Conservation (phyloP, 768 basidiomycete species). For the Russula sp. region DNA sequence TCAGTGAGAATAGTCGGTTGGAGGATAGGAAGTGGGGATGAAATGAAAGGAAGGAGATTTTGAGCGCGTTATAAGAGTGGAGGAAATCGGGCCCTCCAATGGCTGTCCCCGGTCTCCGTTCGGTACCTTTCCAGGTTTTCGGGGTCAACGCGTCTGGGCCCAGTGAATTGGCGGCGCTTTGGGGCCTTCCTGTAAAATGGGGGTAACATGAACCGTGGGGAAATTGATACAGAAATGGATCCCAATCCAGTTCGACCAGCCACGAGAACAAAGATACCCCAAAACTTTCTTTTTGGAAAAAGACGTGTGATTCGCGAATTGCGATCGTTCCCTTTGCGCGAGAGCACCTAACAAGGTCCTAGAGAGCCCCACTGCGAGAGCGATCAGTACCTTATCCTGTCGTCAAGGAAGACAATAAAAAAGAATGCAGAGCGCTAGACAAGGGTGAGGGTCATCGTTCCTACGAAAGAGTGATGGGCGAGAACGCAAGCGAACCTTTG, state of each 20-base stretch:
- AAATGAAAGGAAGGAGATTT: neutral
- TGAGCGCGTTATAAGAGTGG: constrained; percentile 4
- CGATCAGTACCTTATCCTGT: neutral
- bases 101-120: constrained; percentile 17
- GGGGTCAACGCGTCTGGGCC: neutral
- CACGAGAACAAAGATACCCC: neutral
- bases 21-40: constrained; percentile 2
- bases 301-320: neutral
- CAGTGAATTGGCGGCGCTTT: constrained; percentile 6
- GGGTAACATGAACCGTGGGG: neutral
- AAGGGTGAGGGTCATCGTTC: neutral
- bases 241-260: neutral
- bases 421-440: neutral
- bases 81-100: neutral
- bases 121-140: constrained; percentile 3
- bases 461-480: neutral
- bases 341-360: neutral
- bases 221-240: neutral
- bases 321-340: neutral
- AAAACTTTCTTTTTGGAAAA: constrained; percentile 2
- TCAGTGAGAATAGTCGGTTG: neutral
- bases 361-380: neutral
- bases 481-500: neutral
- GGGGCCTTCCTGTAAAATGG: neutral
- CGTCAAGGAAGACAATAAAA: constrained; percentile 4